Percentiles rank a stretch among this genome's conserved stretches.
These are phyloP conservation scores for Plasmodium falciparum DNA, from an alignment of 169 alveolate species.

Conservation along the genomic window DNA sequence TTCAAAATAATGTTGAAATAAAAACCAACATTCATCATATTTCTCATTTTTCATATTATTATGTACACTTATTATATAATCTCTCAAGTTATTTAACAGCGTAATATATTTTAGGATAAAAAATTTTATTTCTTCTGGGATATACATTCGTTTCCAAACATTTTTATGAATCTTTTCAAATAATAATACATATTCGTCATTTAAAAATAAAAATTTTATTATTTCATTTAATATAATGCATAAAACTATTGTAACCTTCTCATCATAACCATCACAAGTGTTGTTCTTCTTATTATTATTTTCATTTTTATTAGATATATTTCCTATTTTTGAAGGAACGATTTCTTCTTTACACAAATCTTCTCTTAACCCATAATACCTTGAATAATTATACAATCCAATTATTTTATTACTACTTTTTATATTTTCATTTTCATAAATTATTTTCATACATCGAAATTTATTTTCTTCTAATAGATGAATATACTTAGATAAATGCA, in stretches of 20 bases:
- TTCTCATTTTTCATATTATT: slow-evolving; percentile 10
- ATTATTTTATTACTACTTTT: slow-evolving; percentile 14
- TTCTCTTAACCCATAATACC: slow-evolving; percentile 10
- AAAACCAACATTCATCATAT: slow-evolving; percentile 56
- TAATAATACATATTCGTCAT: slow-evolving; percentile 21
- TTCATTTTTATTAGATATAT: too few relatives aligned
- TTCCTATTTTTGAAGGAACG: neutral
- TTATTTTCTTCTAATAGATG: slow-evolving; percentile 15
- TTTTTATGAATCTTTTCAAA: slow-evolving; percentile 49
- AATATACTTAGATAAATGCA: neutral
- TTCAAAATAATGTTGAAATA: slow-evolving; percentile 57
- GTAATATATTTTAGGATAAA: slow-evolving; percentile 24
- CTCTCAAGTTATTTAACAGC: slow-evolving; percentile 39
- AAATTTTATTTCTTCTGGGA: slow-evolving; percentile 48
- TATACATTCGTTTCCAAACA: slow-evolving; percentile 56
- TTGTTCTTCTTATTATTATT: neutral
- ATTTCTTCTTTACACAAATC: slow-evolving; percentile 1
- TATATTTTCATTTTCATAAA: slow-evolving; percentile 27
- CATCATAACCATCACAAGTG: neutral
- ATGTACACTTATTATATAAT: slow-evolving; percentile 26
- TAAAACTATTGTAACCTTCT: slow-evolving; percentile 18
- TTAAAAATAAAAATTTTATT: slow-evolving; percentile 55
- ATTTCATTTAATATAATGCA: slow-evolving; percentile 46
- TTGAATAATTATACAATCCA: slow-evolving; percentile 33
- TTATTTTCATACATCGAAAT: slow-evolving; percentile 39